Conservation (phyloP, 108 stramenopile genomes). For the Skeletonema costatum region DNA sequence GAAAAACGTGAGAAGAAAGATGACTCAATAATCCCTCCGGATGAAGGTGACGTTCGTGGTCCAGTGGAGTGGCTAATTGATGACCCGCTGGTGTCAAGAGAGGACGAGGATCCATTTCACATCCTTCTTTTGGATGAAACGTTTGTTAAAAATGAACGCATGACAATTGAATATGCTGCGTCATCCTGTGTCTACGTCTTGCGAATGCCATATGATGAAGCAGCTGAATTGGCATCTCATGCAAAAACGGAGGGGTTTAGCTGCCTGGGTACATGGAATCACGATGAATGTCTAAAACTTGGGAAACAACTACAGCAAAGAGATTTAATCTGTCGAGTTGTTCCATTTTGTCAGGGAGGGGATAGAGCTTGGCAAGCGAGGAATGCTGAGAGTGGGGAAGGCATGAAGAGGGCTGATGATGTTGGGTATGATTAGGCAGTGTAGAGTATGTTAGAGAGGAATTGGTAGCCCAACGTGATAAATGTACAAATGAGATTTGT, state of each 20-base stretch:
- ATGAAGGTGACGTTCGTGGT: slow-evolving; percentile 41
- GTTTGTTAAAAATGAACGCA: slow-evolving; percentile 64
- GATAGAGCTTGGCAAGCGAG: slow-evolving; percentile 85
- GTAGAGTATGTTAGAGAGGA: no score
- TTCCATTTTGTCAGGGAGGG: slow-evolving; percentile 76
- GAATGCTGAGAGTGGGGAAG: slow-evolving; percentile 50
- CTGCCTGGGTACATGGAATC: slow-evolving; percentile 81
- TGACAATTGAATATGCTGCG: slow-evolving; percentile 75
- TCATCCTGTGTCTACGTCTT: slow-evolving; percentile 70
- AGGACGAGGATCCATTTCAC: slow-evolving; percentile 82
- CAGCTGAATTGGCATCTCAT: slow-evolving; percentile 60
- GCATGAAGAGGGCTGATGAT: slow-evolving; percentile 10
- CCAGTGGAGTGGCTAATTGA: slow-evolving; percentile 77
- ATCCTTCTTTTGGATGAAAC: slow-evolving; percentile 76
- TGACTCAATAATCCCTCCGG: slow-evolving; percentile 46
- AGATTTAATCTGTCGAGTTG: slow-evolving; percentile 77
- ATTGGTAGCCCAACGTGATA: background rate
- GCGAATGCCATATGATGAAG: slow-evolving; percentile 77
- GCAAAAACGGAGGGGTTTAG: slow-evolving; percentile 66
- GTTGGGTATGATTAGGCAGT: background rate
- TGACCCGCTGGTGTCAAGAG: slow-evolving; percentile 55
- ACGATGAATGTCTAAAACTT: slow-evolving; percentile 72
- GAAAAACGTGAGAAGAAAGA: slow-evolving; percentile 37
- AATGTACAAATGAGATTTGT: background rate
- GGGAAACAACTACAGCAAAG: slow-evolving; percentile 68